phyloP scores from a whole-genome alignment of 1,284 basidiomycete species.

The Polyporus tsugae region DNA sequence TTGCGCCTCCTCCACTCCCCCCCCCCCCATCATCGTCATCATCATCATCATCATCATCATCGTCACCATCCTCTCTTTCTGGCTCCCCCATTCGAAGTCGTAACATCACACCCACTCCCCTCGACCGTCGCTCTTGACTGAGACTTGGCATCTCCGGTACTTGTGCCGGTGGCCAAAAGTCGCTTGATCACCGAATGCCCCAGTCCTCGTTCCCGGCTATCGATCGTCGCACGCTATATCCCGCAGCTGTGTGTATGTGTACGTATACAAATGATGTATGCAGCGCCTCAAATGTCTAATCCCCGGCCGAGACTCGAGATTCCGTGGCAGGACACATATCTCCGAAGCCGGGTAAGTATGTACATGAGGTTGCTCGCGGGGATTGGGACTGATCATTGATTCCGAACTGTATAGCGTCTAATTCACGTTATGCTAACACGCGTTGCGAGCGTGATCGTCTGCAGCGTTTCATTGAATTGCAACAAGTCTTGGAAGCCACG shows the following conservation, averaged over 20 bases:
- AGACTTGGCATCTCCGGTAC: not conserved
- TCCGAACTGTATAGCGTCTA: not conserved
- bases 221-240: conserved; percentile 6
- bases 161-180: not conserved
- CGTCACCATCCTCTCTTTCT: not conserved
- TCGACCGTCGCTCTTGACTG: not conserved
- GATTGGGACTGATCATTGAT: not conserved
- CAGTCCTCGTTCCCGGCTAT: not conserved
- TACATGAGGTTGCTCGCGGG: not conserved
- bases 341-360: not conserved
- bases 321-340: not conserved
- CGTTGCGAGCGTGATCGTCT: not conserved
- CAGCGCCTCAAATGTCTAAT: conserved; percentile 5
- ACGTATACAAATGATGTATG: conserved; percentile 7
- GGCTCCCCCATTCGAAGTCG: not conserved
- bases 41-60: not conserved
- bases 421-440: not conserved
- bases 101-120: not conserved
- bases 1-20: not conserved
- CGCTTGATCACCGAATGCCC: conserved; percentile 4
- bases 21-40: not conserved
- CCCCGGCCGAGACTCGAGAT: not conserved
- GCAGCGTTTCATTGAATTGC: not conserved
- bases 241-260: conserved; percentile 4
- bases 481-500: not conserved